A percentile compares a stretch with the other conserved stretches of the same genome.
phyloP scores from a whole-genome alignment of 129 eudicot species.

The Daucus carota region DH1_v3.0 NC_030385.2:24377001-24377500 shows the following conservation, averaged over 20 bases:
- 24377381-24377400: no score
- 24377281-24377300: slow-evolving; percentile 92
- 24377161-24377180: slow-evolving; percentile 66
- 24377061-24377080: slow-evolving; percentile 83
- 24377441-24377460: slow-evolving; percentile 54
- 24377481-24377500: slow-evolving; percentile 90
- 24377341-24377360: slow-evolving; percentile 55
- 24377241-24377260: slow-evolving; percentile 91
- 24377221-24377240: slow-evolving; percentile 80
- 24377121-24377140: slow-evolving; percentile 83
- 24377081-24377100: slow-evolving; percentile 90
- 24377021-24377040: no score
- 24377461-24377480: slow-evolving; percentile 88
- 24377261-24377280: slow-evolving; percentile 85
- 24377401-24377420: no score
- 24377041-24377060: background rate
- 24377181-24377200: slow-evolving; percentile 83
- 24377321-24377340: slow-evolving; percentile 86
- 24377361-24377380: no score
- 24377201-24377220: slow-evolving; percentile 80
- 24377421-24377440: no score
- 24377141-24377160: slow-evolving; percentile 82
- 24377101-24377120: slow-evolving; percentile 77
- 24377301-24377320: slow-evolving; percentile 92
- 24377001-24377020: no score